Conservation (phyloP, 257 asterid genomes). For the Voacanga thouarsii region DNA sequence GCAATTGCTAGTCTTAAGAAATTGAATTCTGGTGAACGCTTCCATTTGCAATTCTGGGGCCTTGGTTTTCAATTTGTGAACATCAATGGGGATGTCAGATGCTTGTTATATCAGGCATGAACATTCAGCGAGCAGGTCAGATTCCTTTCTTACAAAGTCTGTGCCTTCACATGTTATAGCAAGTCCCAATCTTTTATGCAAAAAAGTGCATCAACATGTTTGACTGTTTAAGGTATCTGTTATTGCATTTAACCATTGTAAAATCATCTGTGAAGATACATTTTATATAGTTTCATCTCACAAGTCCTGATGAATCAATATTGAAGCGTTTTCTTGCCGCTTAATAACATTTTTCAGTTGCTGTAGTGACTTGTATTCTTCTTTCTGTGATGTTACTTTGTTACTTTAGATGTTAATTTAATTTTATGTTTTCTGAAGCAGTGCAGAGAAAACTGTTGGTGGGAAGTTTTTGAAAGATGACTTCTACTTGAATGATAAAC, state of each 20-base stretch:
- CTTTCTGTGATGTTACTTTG: not conserved
- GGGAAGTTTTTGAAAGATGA: slow-evolving; percentile 9
- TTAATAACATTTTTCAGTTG: not conserved
- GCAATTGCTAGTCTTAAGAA: not conserved
- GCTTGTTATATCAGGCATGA: not conserved
- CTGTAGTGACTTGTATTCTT: not conserved
- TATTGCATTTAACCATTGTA: not conserved
- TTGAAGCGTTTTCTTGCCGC: not conserved
- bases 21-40: not conserved
- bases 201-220: not conserved
- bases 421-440: not conserved
- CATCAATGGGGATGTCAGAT: not conserved
- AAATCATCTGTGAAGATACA: not conserved
- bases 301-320: not conserved
- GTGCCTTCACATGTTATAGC: not conserved
- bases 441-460: not conserved
- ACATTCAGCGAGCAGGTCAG: not conserved
- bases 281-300: too few relatives aligned
- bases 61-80: not conserved
- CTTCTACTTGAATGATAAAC: not conserved
- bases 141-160: not conserved
- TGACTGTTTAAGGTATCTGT: not conserved
- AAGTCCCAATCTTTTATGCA: not conserved
- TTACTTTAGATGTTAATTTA: not conserved
- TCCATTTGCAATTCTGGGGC: not conserved